These are phyloP conservation scores for Domatiomyces globalis DNA, from an alignment of 2,329 filamentous ascomycete species.

Conservation along the genomic window DNA sequence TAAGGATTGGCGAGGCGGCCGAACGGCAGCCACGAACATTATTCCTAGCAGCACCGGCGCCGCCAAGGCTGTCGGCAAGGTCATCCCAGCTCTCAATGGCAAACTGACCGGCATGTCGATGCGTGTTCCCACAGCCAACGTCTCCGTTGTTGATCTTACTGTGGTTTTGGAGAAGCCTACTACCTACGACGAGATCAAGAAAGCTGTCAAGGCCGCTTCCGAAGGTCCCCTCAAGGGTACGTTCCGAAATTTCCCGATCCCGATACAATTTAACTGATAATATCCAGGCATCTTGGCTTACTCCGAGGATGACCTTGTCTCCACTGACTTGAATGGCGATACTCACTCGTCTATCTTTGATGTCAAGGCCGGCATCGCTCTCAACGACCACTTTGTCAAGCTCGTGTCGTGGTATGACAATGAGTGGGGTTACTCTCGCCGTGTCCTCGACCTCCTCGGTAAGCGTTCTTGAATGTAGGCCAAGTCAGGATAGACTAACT, in stretches of 20 bases:
- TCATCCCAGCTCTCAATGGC: constrained; percentile 94
- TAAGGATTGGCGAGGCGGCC: constrained; percentile 99
- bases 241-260: constrained; percentile 19
- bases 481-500: constrained; percentile 10
- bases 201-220: constrained; percentile 72
- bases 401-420: constrained; percentile 98
- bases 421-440: constrained; percentile 99
- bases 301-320: constrained; percentile 96
- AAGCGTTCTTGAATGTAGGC: constrained; percentile 18
- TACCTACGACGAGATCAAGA: constrained; percentile 72
- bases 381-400: constrained; percentile 99
- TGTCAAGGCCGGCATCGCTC: constrained; percentile 95
- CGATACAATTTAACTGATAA: constrained; percentile 14
- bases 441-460: constrained; percentile 62
- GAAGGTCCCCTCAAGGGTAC: constrained; percentile 73
- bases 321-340: constrained; percentile 85
- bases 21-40: constrained; percentile 98
- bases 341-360: constrained; percentile 94
- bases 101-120: constrained; percentile 99
- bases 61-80: constrained; percentile 99
- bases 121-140: constrained; percentile 97
- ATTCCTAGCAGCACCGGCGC: constrained; percentile 98
- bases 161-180: constrained; percentile 80
- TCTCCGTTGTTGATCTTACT: constrained; percentile 97
- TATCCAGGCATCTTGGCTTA: constrained; percentile 67